phyloP scores from a whole-genome alignment of 768 basidiomycete genomes.

The Suillus paluster region DNA sequence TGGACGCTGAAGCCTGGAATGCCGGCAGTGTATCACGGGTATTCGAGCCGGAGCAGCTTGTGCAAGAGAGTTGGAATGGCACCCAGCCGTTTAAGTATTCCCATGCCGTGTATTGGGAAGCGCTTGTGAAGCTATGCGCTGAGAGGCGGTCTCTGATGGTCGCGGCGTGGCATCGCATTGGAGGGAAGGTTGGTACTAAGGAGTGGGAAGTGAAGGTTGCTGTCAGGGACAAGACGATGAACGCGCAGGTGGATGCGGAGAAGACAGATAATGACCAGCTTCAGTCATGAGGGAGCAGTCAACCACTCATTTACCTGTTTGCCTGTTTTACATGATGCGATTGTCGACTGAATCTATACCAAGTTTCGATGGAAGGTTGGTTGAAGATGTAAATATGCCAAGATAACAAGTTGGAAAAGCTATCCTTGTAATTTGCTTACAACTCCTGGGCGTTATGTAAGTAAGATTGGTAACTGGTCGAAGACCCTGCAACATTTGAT shows the following conservation, averaged over 20 bases:
- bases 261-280: not conserved
- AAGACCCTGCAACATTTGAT: too few species aligned
- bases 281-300: not conserved
- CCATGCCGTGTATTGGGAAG: slow-evolving; percentile 78
- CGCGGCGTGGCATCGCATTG: slow-evolving; percentile 68
- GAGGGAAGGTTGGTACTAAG: slow-evolving; percentile 69
- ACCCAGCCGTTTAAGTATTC: slow-evolving; percentile 67
- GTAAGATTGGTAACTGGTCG: too few species aligned
- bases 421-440: not conserved
- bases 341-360: not conserved
- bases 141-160: slow-evolving; percentile 54
- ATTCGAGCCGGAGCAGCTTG: slow-evolving; percentile 72
- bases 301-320: not conserved
- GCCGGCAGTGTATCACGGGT: slow-evolving; percentile 32
- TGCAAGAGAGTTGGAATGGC: slow-evolving; percentile 74
- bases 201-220: slow-evolving; percentile 78
- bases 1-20: slow-evolving; percentile 18
- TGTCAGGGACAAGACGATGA: slow-evolving; percentile 19
- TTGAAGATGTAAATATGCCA: too few species aligned
- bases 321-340: not conserved
- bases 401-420: not conserved
- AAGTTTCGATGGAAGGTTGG: too few species aligned
- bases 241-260: not conserved
- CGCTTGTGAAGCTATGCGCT: slow-evolving; percentile 58
- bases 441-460: not conserved